Base-by-base conservation (phyloP, 768 basidiomycete genomes). In the Tulasnella sp. region DNA sequence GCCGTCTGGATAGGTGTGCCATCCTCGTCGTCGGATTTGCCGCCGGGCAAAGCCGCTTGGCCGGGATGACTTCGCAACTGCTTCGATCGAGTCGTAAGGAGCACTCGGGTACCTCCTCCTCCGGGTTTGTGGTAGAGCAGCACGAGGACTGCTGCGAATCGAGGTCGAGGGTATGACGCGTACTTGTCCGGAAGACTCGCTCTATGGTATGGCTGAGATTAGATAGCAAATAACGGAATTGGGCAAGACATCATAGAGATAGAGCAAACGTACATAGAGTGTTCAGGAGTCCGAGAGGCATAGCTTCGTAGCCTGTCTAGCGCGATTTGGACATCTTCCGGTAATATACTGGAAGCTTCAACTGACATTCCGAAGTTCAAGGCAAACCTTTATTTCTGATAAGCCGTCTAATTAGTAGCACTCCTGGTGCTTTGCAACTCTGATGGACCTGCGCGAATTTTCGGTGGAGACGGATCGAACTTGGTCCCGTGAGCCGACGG, bases 51-150 rank as follows among this genome's bases (percentile, higher is more conserved):
- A 1, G 92, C 92, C 3, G 72, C 73, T 44, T 93, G 88, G 19
- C 90, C 91, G 3, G 91, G 88, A 79, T 93, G 91, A 0, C 89
- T 86, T 35, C 90, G 82, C 12, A 93, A 82, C 2, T 81, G 77
- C 78, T 90, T 93, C 5, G 93, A 91, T 11, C 94, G 86, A 3
- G 94, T 96, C 0, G 94, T 96, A 69, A 96, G 81, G 26, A 95
- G 82, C 5, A 95, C 92, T 14, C 89, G 86, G 6, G 95, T 80
- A 59, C 84, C 79, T 19, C 86, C 89, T 3, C 81, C 83, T 5
- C 19, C 39, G 2, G 39, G 35, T n/a, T 85, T 80, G 78, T 95
- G 90, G 74, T 88, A 95, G 0, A 96, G 80, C 12, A 94, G 82
- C 1, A 95, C 87, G 2, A 95, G 83, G 0, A 95, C 92, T 8